These are phyloP conservation scores for Protomyces gravidus DNA, from an alignment of 1,139 yeast species.

Conservation along the genomic window DNA sequence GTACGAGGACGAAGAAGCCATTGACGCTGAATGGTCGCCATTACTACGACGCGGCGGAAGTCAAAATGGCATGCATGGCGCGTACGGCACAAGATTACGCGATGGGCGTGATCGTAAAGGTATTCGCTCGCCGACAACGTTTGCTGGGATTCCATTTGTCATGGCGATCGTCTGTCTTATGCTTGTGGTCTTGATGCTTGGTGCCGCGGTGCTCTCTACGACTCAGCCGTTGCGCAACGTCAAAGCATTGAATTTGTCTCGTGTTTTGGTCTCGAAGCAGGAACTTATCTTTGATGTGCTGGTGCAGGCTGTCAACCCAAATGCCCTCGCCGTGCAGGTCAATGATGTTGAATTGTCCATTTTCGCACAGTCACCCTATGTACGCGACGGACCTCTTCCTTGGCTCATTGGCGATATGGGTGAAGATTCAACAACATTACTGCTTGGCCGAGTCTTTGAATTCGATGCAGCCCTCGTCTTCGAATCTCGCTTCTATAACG, in stretches of 20 bases:
- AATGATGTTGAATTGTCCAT: conserved; percentile 71
- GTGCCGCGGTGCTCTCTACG: conserved; percentile 65
- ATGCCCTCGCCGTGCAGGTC: conserved; percentile 65
- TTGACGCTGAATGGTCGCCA: conserved; percentile 16
- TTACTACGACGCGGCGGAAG: conserved; percentile 9
- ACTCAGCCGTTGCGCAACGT: conserved; percentile 76
- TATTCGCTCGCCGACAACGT: background rate
- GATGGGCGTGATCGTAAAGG: background rate
- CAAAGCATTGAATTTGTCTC: conserved; percentile 56
- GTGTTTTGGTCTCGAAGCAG: conserved; percentile 75
- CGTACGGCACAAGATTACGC: background rate
- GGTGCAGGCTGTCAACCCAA: conserved; percentile 81
- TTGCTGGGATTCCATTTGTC: conserved; percentile 4
- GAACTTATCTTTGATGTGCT: conserved; percentile 76
- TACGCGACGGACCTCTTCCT: conserved; percentile 35
- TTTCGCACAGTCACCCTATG: conserved; percentile 73
- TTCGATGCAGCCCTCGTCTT: conserved; percentile 73
- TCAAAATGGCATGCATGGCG: conserved; percentile 9
- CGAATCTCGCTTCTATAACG: conserved; percentile 64
- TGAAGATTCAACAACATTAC: conserved; percentile 51
- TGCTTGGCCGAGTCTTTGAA: conserved; percentile 63
- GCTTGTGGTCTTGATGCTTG: conserved; percentile 22
- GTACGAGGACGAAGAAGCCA: conserved; percentile 24
- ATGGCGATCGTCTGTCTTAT: conserved; percentile 22
- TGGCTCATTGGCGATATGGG: conserved; percentile 4